Evolutionary conservation across 2,329 filamentous ascomycete genomes (phyloP).

Genomic region (Xylariaceae sp.): DNA sequence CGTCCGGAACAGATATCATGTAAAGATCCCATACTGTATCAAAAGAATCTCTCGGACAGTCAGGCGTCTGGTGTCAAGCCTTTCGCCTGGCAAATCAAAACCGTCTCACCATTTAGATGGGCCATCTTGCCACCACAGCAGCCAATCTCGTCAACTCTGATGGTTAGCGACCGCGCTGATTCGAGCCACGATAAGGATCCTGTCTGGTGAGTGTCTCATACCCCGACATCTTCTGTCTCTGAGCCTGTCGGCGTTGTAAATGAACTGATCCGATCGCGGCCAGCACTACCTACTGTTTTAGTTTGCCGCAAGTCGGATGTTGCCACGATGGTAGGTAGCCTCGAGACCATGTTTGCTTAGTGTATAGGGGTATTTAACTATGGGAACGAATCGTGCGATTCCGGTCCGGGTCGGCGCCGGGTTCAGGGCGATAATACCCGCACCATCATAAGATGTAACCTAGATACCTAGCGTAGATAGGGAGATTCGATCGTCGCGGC

Average conservation of each 20-base stretch:
- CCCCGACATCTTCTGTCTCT: neutral
- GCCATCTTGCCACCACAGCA: neutral
- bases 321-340: constrained; percentile 7
- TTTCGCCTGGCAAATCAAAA: neutral
- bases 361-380: too few relatives aligned
- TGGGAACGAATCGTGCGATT: too few relatives aligned
- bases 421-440: too few relatives aligned
- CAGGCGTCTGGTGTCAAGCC: neutral
- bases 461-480: too few relatives aligned
- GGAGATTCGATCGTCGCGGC: too few relatives aligned
- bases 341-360: neutral
- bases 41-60: too few relatives aligned
- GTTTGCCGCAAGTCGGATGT: constrained; percentile 12
- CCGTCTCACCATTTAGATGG: neutral
- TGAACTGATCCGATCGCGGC: too few relatives aligned
- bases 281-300: neutral
- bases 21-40: too few relatives aligned
- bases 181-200: constrained; percentile 18
- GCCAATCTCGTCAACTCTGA: neutral
- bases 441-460: too few relatives aligned
- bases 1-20: too few relatives aligned
- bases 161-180: constrained; percentile 5
- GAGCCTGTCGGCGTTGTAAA: too few relatives aligned
- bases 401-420: too few relatives aligned
- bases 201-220: neutral